Evolutionary conservation across 208 protist genomes (phyloP).

Genomic region (Leishmania major): DNA sequence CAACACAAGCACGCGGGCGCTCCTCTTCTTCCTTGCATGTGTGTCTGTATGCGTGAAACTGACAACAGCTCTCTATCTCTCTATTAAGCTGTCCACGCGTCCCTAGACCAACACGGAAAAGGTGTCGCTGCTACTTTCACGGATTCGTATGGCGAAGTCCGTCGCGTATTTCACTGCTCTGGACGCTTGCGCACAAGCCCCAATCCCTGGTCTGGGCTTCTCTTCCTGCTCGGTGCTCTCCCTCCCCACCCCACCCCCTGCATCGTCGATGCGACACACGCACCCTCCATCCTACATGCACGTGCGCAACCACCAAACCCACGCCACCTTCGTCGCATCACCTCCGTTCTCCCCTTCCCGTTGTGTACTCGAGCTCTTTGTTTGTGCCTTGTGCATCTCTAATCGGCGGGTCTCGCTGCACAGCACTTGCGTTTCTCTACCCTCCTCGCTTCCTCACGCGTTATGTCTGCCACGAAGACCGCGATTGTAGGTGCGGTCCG

Average conservation of each 20-base stretch:
- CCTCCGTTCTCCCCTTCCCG: not conserved
- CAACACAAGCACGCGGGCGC: not conserved
- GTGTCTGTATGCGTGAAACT: not conserved
- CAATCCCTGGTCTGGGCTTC: not conserved
- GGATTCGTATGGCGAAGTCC: too few species aligned
- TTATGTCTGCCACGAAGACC: conserved; percentile 25
- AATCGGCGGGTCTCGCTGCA: not conserved
- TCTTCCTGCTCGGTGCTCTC: not conserved
- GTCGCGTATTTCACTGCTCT: not conserved
- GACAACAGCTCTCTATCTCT: not conserved
- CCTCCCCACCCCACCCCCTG: too few species aligned
- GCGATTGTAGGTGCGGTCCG: conserved; percentile 57
- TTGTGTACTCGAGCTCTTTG: not conserved
- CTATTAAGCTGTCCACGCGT: not conserved
- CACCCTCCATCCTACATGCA: not conserved
- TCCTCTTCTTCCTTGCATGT: not conserved
- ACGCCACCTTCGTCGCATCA: not conserved
- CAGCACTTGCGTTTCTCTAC: not conserved
- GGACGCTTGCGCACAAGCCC: not conserved
- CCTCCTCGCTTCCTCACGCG: not conserved
- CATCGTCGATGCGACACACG: not conserved
- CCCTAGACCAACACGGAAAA: not conserved
- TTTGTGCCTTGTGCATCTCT: not conserved
- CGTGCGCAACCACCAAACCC: not conserved
- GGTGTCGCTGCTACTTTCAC: not conserved